Percentiles rank a stretch among this genome's conserved stretches.
Evolutionary conservation across 805 yeast species (phyloP).

Genomic region (Dipodascus geniculatus): DNA sequence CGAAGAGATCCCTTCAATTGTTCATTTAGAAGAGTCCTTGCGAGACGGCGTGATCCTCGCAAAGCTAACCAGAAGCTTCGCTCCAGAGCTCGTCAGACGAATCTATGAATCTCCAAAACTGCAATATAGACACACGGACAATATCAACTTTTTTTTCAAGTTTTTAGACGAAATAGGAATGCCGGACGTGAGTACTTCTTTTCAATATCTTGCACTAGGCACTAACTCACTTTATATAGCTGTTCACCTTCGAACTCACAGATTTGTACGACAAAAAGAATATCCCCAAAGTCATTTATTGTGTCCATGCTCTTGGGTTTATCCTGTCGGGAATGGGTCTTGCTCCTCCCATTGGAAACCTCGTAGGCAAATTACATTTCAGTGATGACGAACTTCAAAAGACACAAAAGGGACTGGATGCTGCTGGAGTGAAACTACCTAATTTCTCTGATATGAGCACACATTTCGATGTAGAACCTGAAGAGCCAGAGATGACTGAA

Average conservation of each 20-base stretch:
- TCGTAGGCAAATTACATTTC: conserved; percentile 54
- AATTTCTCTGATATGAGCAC: conserved; percentile 52
- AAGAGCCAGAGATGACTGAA: conserved; percentile 13
- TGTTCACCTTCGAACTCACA: conserved; percentile 77
- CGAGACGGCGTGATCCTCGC: conserved; percentile 84
- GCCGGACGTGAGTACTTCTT: conserved; percentile 48
- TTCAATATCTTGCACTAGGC: neutral
- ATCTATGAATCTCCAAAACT: conserved; percentile 48
- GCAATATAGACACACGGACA: conserved; percentile 86
- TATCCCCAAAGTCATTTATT: conserved; percentile 86
- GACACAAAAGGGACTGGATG: conserved; percentile 52
- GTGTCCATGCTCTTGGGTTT: conserved; percentile 78
- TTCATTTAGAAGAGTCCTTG: conserved; percentile 51
- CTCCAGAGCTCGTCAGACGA: conserved; percentile 49
- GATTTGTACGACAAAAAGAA: conserved; percentile 88
- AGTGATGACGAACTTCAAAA: conserved; percentile 53
- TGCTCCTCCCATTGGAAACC: conserved; percentile 49
- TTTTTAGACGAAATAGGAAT: conserved; percentile 58
- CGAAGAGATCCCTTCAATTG: conserved; percentile 44
- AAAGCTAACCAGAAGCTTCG: conserved; percentile 56
- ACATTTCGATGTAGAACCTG: conserved; percentile 23
- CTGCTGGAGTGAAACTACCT: conserved; percentile 59
- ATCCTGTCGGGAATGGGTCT: conserved; percentile 46
- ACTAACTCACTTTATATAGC: conserved; percentile 5
- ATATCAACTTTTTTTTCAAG: conserved; percentile 68